Conservation (phyloP, 164 flowering plant genomes). For the Chimonanthus praecox region DNA sequence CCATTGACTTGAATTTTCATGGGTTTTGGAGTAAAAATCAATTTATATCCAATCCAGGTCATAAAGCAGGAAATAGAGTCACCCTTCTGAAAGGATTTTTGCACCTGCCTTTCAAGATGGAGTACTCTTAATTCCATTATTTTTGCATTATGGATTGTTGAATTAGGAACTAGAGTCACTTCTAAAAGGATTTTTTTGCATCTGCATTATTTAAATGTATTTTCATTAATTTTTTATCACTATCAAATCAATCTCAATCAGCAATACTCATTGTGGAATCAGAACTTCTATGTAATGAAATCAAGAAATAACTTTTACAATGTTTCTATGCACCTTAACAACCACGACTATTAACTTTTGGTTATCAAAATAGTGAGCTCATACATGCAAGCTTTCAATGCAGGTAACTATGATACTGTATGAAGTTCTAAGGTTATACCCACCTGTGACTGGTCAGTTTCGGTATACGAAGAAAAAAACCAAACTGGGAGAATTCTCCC, state of each 20-base stretch:
- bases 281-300: too few relatives aligned
- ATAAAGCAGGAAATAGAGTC: neutral
- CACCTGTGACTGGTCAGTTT: conserved; percentile 1
- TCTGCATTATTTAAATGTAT: too few relatives aligned
- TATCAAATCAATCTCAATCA: too few relatives aligned
- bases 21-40: neutral
- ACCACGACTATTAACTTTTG: neutral
- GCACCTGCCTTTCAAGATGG: neutral
- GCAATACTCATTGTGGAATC: neutral
- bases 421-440: conserved; percentile 11
- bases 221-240: too few relatives aligned
- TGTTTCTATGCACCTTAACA: too few relatives aligned
- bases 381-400: neutral
- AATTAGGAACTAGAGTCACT: too few relatives aligned
- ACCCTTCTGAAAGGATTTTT: neutral
- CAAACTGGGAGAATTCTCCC: neutral
- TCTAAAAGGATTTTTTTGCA: too few relatives aligned
- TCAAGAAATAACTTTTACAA: neutral
- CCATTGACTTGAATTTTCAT: neutral
- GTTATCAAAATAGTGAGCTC: neutral
- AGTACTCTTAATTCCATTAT: too few relatives aligned
- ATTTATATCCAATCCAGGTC: neutral
- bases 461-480: conserved; percentile 1
- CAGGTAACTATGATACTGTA: conserved; percentile 13
- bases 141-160: too few relatives aligned